Evolutionary conservation across 257 asterid species (phyloP).

Genomic region (Schizonepeta tenuifolia): DNA sequence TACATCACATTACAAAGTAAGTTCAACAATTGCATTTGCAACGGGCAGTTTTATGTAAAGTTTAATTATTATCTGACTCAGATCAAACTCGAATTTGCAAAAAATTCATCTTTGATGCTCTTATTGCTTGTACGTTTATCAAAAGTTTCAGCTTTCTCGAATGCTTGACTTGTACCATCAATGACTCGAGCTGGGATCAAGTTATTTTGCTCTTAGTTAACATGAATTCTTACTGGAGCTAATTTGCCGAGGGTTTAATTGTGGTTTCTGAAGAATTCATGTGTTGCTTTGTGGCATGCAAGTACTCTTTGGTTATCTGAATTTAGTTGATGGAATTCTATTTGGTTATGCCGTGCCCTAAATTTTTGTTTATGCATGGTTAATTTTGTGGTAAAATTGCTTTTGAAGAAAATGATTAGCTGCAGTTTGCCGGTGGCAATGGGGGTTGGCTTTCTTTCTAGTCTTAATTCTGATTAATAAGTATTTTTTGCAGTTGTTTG

Average conservation of each 20-base stretch:
- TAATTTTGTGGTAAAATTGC: constrained; percentile 26
- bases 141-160: constrained; percentile 23
- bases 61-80: constrained; percentile 39
- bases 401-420: constrained; percentile 18
- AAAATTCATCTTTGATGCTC: constrained; percentile 39
- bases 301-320: constrained; percentile 37
- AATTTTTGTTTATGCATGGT: constrained; percentile 49
- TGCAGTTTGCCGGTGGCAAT: constrained; percentile 29
- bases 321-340: constrained; percentile 30
- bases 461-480: constrained; percentile 26
- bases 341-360: constrained; percentile 40
- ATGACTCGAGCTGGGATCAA: constrained; percentile 39
- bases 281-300: constrained; percentile 55
- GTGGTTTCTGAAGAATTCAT: constrained; percentile 27
- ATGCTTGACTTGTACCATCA: constrained; percentile 37
- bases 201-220: constrained; percentile 34
- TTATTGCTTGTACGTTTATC: constrained; percentile 27
- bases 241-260: constrained; percentile 31
- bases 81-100: constrained; percentile 45
- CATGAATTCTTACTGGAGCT: constrained; percentile 40
- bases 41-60: constrained; percentile 30
- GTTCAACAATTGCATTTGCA: constrained; percentile 35
- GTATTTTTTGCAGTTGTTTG: constrained; percentile 19
- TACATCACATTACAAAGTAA: constrained; percentile 36
- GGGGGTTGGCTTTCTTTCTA: constrained; percentile 24